phyloP scores from a whole-genome alignment of 805 yeast species.

The Wickerhamiella galacta region DNA sequence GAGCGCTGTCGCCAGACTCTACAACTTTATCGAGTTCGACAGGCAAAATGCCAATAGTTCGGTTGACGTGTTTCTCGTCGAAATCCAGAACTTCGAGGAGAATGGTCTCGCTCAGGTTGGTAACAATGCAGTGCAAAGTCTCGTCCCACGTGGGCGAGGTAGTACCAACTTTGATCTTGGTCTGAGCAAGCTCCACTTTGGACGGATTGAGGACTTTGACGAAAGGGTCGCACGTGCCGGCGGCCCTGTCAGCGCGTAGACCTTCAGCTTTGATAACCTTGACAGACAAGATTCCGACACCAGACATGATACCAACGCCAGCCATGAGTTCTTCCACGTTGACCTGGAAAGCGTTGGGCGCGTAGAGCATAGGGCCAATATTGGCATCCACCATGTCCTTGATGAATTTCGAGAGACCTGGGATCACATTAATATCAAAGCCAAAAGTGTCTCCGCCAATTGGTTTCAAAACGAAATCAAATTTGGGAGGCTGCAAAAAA shows the following conservation, averaged over 20 bases:
- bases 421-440: slow-evolving; percentile 68
- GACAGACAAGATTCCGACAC: slow-evolving; percentile 73
- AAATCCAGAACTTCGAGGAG: slow-evolving; percentile 55
- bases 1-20: slow-evolving; percentile 29
- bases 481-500: slow-evolving; percentile 68
- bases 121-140: slow-evolving; percentile 49
- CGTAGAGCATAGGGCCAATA: slow-evolving; percentile 72
- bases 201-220: slow-evolving; percentile 45
- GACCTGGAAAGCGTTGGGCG: slow-evolving; percentile 85
- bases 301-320: slow-evolving; percentile 60
- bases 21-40: slow-evolving; percentile 53
- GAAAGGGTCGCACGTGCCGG: slow-evolving; percentile 83
- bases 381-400: slow-evolving; percentile 74
- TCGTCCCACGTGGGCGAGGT: slow-evolving; percentile 72
- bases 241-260: slow-evolving; percentile 49
- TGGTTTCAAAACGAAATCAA: slow-evolving; percentile 70
- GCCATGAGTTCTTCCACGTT: slow-evolving; percentile 81
- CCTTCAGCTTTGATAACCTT: slow-evolving; percentile 49
- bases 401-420: slow-evolving; percentile 72
- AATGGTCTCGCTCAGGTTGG: slow-evolving; percentile 69
- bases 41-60: slow-evolving; percentile 59
- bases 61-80: slow-evolving; percentile 65
- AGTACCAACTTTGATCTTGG: slow-evolving; percentile 53
- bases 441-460: slow-evolving; percentile 72
- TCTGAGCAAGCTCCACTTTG: slow-evolving; percentile 39